phyloP scores from a whole-genome alignment of 306 rosid genomes.

The Malus sylvestris region DNA sequence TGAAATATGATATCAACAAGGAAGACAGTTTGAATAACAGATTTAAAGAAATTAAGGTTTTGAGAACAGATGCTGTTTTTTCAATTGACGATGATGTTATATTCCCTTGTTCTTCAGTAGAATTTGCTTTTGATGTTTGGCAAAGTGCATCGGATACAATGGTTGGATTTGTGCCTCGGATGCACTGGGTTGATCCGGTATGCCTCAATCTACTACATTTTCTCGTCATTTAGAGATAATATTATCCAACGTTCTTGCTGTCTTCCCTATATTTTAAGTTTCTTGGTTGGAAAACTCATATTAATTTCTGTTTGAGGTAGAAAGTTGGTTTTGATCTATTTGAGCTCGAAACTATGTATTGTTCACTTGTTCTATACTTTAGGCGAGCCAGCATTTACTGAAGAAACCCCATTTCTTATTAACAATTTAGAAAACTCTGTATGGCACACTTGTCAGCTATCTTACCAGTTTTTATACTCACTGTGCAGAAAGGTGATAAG shows the following conservation, averaged over 20 bases:
- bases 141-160: conserved; percentile 83
- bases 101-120: conserved; percentile 84
- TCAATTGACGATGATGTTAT: conserved; percentile 92
- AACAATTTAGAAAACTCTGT: background rate
- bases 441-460: background rate
- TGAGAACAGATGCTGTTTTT: conserved; percentile 72
- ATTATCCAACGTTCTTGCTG: background rate
- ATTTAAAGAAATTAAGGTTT: conserved; percentile 67
- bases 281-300: background rate
- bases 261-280: background rate
- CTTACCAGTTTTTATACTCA: background rate
- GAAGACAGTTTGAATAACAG: conserved; percentile 95
- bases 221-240: background rate
- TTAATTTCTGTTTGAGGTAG: background rate
- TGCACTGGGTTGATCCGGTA: conserved; percentile 80
- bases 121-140: conserved; percentile 88
- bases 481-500: conserved; percentile 43
- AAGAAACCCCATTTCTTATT: background rate
- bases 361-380: background rate
- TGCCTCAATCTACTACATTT: background rate
- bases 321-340: background rate
- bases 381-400: background rate
- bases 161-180: conserved; percentile 99
- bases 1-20: conserved; percentile 65
- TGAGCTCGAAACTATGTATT: background rate